Percentiles rank a stretch among this genome's conserved stretches.
phyloP scores from a whole-genome alignment of 2,329 filamentous ascomycete species.

The Claviceps maximensis region DNA sequence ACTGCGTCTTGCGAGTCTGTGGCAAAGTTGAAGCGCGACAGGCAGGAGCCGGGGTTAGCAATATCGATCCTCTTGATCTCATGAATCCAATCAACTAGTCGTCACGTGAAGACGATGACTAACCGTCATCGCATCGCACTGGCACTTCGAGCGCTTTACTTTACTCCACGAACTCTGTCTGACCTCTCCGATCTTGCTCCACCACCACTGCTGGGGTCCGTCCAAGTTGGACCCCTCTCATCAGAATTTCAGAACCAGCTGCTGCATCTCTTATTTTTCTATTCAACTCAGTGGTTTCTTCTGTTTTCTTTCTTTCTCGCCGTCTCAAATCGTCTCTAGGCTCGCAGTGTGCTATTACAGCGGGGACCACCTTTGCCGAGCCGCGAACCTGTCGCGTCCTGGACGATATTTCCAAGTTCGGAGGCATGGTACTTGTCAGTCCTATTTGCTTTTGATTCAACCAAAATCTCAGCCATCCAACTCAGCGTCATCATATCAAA shows the following conservation, averaged over 20 bases:
- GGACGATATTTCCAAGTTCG: neutral
- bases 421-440: conserved; percentile 2
- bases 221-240: conserved; percentile 7
- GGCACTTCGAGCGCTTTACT: neutral
- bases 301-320: neutral
- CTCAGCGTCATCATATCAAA: neutral
- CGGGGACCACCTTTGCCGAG: neutral
- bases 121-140: neutral
- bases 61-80: too few relatives aligned
- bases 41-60: too few relatives aligned
- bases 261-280: neutral
- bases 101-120: conserved; percentile 3
- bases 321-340: too few relatives aligned
- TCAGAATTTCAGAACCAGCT: conserved; percentile 1
- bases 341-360: too few relatives aligned
- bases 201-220: conserved; percentile 8
- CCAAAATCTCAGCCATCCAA: neutral
- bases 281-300: neutral
- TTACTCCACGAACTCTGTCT: neutral
- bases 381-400: neutral
- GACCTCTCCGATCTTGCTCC: conserved; percentile 1
- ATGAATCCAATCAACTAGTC: neutral
- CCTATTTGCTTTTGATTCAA: neutral
- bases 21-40: too few relatives aligned
- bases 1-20: neutral